phyloP scores from a whole-genome alignment of 768 basidiomycete genomes.

The Podaxis pistillaris region DNA sequence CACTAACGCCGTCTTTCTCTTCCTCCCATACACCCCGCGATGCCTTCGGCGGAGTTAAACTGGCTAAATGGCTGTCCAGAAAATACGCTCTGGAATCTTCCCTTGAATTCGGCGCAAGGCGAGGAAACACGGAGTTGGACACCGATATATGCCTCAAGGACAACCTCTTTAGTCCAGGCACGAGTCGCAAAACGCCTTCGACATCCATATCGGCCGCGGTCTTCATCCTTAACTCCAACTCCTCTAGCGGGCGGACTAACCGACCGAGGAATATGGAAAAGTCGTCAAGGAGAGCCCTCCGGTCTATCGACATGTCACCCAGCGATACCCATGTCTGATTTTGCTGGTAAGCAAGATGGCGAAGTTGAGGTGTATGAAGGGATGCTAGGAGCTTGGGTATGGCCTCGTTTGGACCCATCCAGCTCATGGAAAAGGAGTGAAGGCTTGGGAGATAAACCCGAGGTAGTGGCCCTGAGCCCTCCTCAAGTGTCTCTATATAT shows the following conservation, averaged over 20 bases:
- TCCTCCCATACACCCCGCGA: not conserved
- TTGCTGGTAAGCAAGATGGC: not conserved
- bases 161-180: not conserved
- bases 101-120: no score
- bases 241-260: not conserved
- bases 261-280: not conserved
- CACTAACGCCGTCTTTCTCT: not conserved
- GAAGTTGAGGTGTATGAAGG: not conserved
- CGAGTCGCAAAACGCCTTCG: not conserved
- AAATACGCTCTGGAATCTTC: not conserved
- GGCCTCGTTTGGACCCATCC: not conserved
- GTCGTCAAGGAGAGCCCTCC: not conserved
- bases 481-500: no score
- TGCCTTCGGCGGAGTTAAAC: not conserved
- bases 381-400: not conserved
- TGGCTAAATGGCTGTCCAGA: not conserved
- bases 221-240: not conserved
- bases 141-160: not conserved
- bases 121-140: not conserved
- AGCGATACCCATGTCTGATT: not conserved
- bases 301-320: no score
- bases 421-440: not conserved
- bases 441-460: no score
- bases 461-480: no score
- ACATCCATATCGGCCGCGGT: not conserved